Conservation (phyloP, 352 stramenopile genomes). For the Pseudoperonospora humuli region DNA sequence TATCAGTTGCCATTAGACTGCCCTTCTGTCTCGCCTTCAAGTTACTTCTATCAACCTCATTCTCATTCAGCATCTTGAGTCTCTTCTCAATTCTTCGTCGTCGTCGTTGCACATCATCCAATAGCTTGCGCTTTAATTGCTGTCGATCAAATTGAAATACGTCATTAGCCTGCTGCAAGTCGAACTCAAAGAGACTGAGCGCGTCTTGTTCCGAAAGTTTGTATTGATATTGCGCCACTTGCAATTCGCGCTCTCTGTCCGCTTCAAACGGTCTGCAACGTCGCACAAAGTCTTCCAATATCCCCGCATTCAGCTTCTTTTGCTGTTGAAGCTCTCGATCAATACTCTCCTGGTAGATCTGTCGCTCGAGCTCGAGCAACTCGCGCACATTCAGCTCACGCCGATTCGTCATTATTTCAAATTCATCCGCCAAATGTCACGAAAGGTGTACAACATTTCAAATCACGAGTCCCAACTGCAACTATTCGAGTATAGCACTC, state of each 20-base stretch:
- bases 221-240: constrained; percentile 42
- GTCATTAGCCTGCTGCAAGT: constrained; percentile 67
- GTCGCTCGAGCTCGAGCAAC: constrained; percentile 69
- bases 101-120: constrained; percentile 29
- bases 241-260: constrained; percentile 37
- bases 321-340: constrained; percentile 46
- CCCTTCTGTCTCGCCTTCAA: background rate
- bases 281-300: constrained; percentile 51
- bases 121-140: constrained; percentile 37
- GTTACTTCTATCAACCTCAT: constrained; percentile 15
- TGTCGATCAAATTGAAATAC: constrained; percentile 33
- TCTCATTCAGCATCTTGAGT: constrained; percentile 46
- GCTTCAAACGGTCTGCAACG: constrained; percentile 54
- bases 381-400: constrained; percentile 49
- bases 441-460: background rate
- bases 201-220: constrained; percentile 51
- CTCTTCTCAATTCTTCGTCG: constrained; percentile 60
- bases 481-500: background rate
- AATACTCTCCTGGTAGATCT: constrained; percentile 82
- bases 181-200: constrained; percentile 55
- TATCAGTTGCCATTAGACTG: background rate
- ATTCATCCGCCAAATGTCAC: background rate
- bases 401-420: background rate
- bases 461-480: background rate
- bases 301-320: constrained; percentile 34